Base-by-base conservation (phyloP, 345 rosid genomes). In the Syzygium oleosum region DNA sequence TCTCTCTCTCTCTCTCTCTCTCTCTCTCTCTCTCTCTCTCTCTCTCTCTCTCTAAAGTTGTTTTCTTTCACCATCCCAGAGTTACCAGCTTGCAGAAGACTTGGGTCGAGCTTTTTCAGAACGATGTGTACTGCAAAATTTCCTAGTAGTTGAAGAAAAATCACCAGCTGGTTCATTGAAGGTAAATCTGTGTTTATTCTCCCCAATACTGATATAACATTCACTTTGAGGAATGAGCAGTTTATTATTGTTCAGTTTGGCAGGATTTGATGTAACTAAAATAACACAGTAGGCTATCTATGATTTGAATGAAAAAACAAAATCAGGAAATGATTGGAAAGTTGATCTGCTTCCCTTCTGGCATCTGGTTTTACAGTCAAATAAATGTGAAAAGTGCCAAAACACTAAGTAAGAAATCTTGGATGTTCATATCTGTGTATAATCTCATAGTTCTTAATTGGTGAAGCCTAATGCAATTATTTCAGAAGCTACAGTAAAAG, bases 101-200 rank as follows among this genome's bases (percentile, higher is more conserved):
- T 87, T 97, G 87, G 97, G 96, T 85, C 93, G 94, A 92, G 99
- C 99, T 88, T 97, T 95, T 90, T 89, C 99, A 16, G 99, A 97
- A 87, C 91, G 96, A 90, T 88, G 94, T 84, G 93, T 94, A 86
- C 88, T 96, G 83, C 94, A 95, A 88, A 93, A 89, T 78, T 92
- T 95, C 88, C 61, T 94, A 31, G 93, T 93, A 86, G 92, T 94
- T 3, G 99, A 96, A 88, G 92, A 90, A 88, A 91, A 91, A 73
- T 87, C 90, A 84, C 86, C 94, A n/a, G 31, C 85, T 84, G 94
- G 94, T 88, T 87, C 96, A 29, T 83, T 96, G 86, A 97, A 95
- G 97, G 98, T 96, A 92, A 87, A 17, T n/a, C 22, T 43, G 85
- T 14, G 34, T 31, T 49, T 54, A 38, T 21, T 80, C 52, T 87